Percentiles rank a stretch among this genome's conserved stretches.
Evolutionary conservation across 2,329 filamentous ascomycete genomes (phyloP).

Genomic region (Claviceps sorghi): DNA sequence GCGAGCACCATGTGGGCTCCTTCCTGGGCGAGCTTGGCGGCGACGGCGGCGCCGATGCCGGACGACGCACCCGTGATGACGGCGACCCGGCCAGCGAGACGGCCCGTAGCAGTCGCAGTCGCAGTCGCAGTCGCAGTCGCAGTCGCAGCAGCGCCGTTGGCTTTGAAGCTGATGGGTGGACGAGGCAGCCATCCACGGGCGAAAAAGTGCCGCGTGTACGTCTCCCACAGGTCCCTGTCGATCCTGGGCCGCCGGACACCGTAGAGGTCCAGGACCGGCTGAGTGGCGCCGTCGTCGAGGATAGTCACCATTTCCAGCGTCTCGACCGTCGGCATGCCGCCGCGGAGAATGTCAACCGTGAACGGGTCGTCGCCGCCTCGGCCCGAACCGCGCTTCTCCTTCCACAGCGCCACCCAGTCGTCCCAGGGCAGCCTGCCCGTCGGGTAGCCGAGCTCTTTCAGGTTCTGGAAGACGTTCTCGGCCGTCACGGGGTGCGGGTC

Average conservation of each 20-base stretch:
- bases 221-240: constrained; percentile 55
- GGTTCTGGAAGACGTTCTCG: constrained; percentile 46
- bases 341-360: constrained; percentile 64
- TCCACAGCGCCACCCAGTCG: constrained; percentile 62
- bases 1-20: constrained; percentile 59
- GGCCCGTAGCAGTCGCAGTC: constrained; percentile 28
- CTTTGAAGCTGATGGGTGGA: constrained; percentile 37
- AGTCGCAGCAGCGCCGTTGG: constrained; percentile 18
- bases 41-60: constrained; percentile 64
- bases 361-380: constrained; percentile 58
- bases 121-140: constrained; percentile 41
- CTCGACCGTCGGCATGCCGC: constrained; percentile 64
- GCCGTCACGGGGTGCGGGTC: constrained; percentile 58
- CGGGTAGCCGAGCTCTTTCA: constrained; percentile 54
- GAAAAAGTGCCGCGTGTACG: constrained; percentile 68
- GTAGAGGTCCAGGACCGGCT: constrained; percentile 38
- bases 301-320: constrained; percentile 58
- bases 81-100: constrained; percentile 53
- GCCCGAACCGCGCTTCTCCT: constrained; percentile 48
- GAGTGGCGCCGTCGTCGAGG: constrained; percentile 55
- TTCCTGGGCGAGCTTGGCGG: constrained; percentile 51
- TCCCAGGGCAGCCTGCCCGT: constrained; percentile 54
- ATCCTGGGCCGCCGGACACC: constrained; percentile 52
- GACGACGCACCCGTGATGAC: constrained; percentile 69
- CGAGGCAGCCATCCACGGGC: constrained; percentile 60